Base-by-base conservation (phyloP, 306 rosid genomes). In the Casuarina cunninghamiana region DNA sequence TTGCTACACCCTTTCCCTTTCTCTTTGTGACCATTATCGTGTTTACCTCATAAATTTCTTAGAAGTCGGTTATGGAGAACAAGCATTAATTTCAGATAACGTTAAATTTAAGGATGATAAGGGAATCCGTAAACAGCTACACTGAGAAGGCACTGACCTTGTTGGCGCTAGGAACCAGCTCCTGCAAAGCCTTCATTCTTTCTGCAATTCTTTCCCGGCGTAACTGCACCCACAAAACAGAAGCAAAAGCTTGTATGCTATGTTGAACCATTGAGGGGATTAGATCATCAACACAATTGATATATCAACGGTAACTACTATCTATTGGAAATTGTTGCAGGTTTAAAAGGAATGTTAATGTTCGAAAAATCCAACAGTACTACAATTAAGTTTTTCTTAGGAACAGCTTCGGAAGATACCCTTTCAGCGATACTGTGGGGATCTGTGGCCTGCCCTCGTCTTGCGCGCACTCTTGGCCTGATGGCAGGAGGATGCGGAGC, bases 191-290 rank as follows among this genome's bases (percentile, higher is more conserved):
- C 90, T 84, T 96, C 99, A 96, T 96, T 90, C 99, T 90, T 82
- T 96, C 99, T 0, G 99, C 98, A 71, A 96, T 96, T 86, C 99
- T 96, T 86, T 96, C 99, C 70, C 99, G 89, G 16, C 98, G 99
- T 76, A 96, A 80, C 99, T 96, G 76, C 80, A 87, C 35, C 42
- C 84, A 80, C 60, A 42, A 69, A 35, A 87, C 70, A 35, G 19
- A 66, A 41, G 48, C 50, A 6, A 66, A 41, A 63, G 42, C 0
- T 37, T 3, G 17, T 38, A 63, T 38, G 44, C 6, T 16, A 65
- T 39, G 16, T 5, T 65, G 71, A 65, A 39, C 6, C 1, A 15
- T 17, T 65, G 71, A 65, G 1, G 16, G 42, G 50, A 17, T 5
- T 8, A 42, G 8, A 42, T 67, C 37, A 67, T 17, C 35, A 67